Evolutionary conservation across 768 basidiomycete genomes (phyloP).

Genomic region (Pisolithus albus): DNA sequence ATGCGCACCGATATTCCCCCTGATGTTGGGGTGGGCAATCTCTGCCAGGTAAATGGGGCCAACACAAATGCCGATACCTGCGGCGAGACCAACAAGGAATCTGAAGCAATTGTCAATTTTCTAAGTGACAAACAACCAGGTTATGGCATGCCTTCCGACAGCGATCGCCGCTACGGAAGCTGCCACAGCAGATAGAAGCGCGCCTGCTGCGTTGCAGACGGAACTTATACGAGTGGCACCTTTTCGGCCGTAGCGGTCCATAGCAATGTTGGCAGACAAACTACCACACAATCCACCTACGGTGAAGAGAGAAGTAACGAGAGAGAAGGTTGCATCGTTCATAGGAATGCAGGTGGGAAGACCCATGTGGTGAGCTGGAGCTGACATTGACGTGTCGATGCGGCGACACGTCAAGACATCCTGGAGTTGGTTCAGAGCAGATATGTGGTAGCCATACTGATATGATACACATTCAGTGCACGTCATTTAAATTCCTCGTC

Average conservation of each 20-base stretch:
- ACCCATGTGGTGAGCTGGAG: slow-evolving; percentile 22
- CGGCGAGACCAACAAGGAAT: slow-evolving; percentile 60
- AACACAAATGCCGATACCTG: slow-evolving; percentile 71
- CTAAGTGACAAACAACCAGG: not conserved
- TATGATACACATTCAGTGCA: not conserved
- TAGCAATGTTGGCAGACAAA: slow-evolving; percentile 54
- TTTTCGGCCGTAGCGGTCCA: slow-evolving; percentile 67
- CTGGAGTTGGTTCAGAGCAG: slow-evolving; percentile 85
- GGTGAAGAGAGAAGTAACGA: slow-evolving; percentile 82
- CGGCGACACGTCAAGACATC: slow-evolving; percentile 65
- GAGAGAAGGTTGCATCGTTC: slow-evolving; percentile 68
- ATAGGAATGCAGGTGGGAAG: slow-evolving; percentile 77
- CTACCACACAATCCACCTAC: slow-evolving; percentile 83
- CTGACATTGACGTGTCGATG: slow-evolving; percentile 5
- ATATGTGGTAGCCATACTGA: slow-evolving; percentile 95
- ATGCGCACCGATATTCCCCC: slow-evolving; percentile 60
- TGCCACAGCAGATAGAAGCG: slow-evolving; percentile 60
- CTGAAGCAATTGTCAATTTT: slow-evolving; percentile 27
- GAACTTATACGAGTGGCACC: slow-evolving; percentile 59
- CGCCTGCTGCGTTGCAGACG: slow-evolving; percentile 47
- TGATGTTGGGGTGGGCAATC: slow-evolving; percentile 71
- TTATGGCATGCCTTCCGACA: slow-evolving; percentile 52
- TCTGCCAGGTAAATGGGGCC: slow-evolving; percentile 82
- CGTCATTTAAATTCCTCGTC: not conserved
- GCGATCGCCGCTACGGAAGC: slow-evolving; percentile 48